A percentile compares a stretch with the other conserved stretches of the same genome.
phyloP scores from a whole-genome alignment of 257 asterid genomes.

The Osmanthus fragrans region DNA sequence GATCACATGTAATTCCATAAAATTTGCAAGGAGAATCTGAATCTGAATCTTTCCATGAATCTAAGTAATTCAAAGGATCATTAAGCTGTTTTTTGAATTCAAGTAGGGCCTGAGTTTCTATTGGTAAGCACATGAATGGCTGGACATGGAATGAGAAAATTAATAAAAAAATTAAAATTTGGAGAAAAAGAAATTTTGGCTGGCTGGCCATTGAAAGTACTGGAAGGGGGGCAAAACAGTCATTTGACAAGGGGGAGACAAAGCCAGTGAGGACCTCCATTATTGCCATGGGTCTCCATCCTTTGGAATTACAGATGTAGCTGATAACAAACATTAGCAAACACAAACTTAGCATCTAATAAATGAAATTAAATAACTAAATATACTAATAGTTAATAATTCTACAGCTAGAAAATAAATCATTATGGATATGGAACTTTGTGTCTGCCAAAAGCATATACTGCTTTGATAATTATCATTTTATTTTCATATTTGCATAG shows the following conservation, averaged over 20 bases:
- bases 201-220: constrained; percentile 47
- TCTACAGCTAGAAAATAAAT: constrained; percentile 18
- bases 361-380: constrained; percentile 27
- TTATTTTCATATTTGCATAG: neutral
- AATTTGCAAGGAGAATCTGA: constrained; percentile 71
- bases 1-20: constrained; percentile 75
- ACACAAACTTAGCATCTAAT: constrained; percentile 49
- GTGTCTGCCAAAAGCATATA: constrained; percentile 17
- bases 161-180: constrained; percentile 42
- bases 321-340: constrained; percentile 48
- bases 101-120: constrained; percentile 65
- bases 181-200: constrained; percentile 41
- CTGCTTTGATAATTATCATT: neutral
- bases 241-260: constrained; percentile 43
- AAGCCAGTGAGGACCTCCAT: constrained; percentile 55
- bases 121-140: constrained; percentile 30
- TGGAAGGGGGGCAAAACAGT: constrained; percentile 46
- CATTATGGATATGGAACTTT: constrained; percentile 4
- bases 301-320: constrained; percentile 26
- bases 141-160: constrained; percentile 29
- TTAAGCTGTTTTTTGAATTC: constrained; percentile 59
- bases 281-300: constrained; percentile 70
- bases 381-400: constrained; percentile 5
- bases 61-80: constrained; percentile 69
- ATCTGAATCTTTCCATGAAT: constrained; percentile 70